Base-by-base conservation (phyloP, 2,329 filamentous ascomycete genomes). In the Lasiodiplodia theobromae region DNA sequence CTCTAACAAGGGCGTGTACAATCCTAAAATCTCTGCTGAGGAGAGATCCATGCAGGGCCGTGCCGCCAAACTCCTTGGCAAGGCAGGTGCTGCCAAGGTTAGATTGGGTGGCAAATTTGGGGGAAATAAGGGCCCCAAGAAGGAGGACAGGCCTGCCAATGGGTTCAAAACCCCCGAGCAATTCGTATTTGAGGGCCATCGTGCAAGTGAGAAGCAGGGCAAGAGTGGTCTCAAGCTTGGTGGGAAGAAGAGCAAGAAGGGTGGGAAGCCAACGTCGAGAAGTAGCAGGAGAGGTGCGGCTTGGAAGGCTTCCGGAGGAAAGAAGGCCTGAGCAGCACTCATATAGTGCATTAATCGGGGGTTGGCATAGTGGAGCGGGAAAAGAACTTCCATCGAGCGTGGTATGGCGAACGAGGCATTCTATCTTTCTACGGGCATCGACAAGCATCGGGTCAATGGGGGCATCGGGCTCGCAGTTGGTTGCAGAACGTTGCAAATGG, bases 171-270 rank as follows among this genome's bases (percentile, higher is more conserved):
- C 86, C 1, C 90, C 91, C 0, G 91, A 94, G 78, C 83, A 85
- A 18, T 87, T 94, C 71, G 87, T 94, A n/a, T 94, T 95, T 74
- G 93, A 96, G 78, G 93, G 93, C 0, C 89, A 91, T 71, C 86
- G 93, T 66, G 92, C 92, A 11, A 92, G 87, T 67, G 82, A 86
- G 38, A 90, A 85, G 68, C 88, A 90, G 70, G 90, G 87, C 4
- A 89, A 85, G 74, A 88, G 88, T 51, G 90, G 90, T 23, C 76
- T 86, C 68, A 88, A 88, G 74, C 82, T 86, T 21, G 85, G 86
- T 12, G 87, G 87, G 75, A 81, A 76, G 14, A 77, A 78, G 70
- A 49, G 66, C n/a, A 81, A 79, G 16, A 57, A 58, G 58, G 62
- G 52, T 25, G 60, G 40, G n/a, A 82, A 81, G 74, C 79, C 82